Evolutionary conservation across 495 filamentous ascomycete genomes (phyloP), one percentile per base, ranked within the genome.

Genomic region (Penicillium ucsense): DNA sequence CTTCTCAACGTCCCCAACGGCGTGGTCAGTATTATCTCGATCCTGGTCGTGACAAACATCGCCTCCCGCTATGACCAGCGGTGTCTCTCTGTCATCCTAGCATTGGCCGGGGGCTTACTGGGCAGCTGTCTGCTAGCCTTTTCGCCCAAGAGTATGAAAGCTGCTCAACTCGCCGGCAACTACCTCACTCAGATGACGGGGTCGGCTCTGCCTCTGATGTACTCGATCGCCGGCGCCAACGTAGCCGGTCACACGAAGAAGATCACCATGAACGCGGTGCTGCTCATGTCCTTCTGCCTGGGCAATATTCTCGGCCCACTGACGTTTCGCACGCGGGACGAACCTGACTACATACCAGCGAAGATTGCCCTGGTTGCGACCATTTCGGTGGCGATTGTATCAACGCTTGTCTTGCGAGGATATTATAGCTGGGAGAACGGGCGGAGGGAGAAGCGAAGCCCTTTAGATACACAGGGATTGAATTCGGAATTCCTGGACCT

Each of bases 1-100:
- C 73, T 85, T 4, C 72, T 85, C 8, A 83, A 81, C 45, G 80
- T 79, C 47, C 80, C 82, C 3, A 81, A 78, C 35, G 82, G 82
- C 2, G 65, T 73, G 3, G 66, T 85, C 38, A 75, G 74, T 47
- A 76, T 80, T 37, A 35, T 68, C 11, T 72, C 74, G 46, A 80
- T 80, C n/a, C 47, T 86, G 0, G 39, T 65, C 12, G 67, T 73
- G 3, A 74, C 77, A 1, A 61, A 64, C 37, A 49, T 62, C 6
- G 60, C 73, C 8, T 60, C 64, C 6, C 56, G 60, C 7, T 68
- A 62, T 11, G 66, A 68, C n/a, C 61, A 78, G 46, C 75, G 76
- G 33, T 78, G 76, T 65, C 60, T 71, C 11, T 75, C 67, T 55
- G 51, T 76, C 20, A 55, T 65, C 35, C 61, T 50, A 4, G 58